Percentiles rank a stretch among this genome's conserved stretches.
Conservation (phyloP, 148 eudicot genomes). For the Chenopodium berlandieri region DNA sequence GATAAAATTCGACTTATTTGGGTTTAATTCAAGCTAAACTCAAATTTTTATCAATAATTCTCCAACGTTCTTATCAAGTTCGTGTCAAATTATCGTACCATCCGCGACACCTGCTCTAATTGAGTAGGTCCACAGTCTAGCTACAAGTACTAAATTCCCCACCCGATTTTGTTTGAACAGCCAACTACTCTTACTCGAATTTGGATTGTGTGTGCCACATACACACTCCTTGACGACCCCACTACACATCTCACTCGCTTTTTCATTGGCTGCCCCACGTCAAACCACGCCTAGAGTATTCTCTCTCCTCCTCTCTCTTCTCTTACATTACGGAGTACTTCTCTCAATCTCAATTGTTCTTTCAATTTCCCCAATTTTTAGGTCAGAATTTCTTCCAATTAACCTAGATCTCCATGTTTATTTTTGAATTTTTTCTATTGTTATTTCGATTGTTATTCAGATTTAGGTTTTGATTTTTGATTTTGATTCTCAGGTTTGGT, state of each 20-base stretch:
- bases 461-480: background rate
- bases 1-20: no score
- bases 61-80: no score
- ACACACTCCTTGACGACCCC: background rate
- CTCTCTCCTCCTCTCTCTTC: background rate
- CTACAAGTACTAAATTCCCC: no score
- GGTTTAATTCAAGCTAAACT: no score
- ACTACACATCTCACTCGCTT: background rate
- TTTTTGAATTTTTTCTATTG: background rate
- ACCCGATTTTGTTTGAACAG: background rate
- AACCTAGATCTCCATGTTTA: constrained; percentile 10
- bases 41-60: no score
- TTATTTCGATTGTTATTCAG: background rate
- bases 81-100: no score
- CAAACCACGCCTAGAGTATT: background rate
- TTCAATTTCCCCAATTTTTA: background rate
- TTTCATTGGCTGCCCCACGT: constrained; percentile 6
- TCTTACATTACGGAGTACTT: background rate
- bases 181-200: background rate
- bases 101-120: no score
- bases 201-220: background rate
- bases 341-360: background rate
- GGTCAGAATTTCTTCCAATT: background rate
- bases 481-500: constrained; percentile 12
- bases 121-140: no score